Conservation (phyloP, 1,139 yeast species). For the Debaryomyces fabryi region DNA sequence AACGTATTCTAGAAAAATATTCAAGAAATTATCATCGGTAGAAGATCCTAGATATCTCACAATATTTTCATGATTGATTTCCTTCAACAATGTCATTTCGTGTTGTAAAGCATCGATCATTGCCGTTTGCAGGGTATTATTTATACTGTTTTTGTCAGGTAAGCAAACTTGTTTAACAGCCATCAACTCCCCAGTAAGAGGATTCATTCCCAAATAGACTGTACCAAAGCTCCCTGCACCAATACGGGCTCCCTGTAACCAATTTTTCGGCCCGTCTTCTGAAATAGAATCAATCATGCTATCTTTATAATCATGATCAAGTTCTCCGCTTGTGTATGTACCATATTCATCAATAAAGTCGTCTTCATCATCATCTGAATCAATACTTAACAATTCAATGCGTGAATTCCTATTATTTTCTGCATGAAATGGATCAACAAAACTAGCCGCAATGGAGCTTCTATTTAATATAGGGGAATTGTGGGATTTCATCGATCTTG, state of each 20-base stretch:
- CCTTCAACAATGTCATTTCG: conserved; percentile 79
- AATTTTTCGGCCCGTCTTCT: conserved; percentile 63
- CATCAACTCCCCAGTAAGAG: conserved; percentile 92
- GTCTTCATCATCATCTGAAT: conserved; percentile 38
- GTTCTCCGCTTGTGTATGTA: conserved; percentile 13
- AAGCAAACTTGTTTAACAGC: conserved; percentile 93
- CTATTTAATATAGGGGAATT: conserved; percentile 17
- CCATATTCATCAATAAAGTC: conserved; percentile 22
- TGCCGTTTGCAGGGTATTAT: conserved; percentile 48
- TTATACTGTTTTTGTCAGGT: conserved; percentile 43
- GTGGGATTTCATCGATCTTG: conserved; percentile 18
- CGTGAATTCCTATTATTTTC: conserved; percentile 45
- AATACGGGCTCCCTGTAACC: conserved; percentile 91
- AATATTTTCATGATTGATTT: conserved; percentile 86
- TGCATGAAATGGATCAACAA: conserved; percentile 24
- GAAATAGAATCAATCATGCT: conserved; percentile 21
- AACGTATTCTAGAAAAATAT: conserved; percentile 89
- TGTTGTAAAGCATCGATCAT: conserved; percentile 85
- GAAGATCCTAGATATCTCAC: conserved; percentile 90
- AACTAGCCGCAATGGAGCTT: conserved; percentile 40
- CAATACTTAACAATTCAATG: conserved; percentile 52
- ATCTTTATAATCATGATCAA: conserved; percentile 19
- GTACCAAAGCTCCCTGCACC: conserved; percentile 97
- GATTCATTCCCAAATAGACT: conserved; percentile 89
- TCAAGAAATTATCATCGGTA: conserved; percentile 67